phyloP scores from a whole-genome alignment of 371 early-diverging fungal genomes.

The Saksenaea vasiformis region DNA sequence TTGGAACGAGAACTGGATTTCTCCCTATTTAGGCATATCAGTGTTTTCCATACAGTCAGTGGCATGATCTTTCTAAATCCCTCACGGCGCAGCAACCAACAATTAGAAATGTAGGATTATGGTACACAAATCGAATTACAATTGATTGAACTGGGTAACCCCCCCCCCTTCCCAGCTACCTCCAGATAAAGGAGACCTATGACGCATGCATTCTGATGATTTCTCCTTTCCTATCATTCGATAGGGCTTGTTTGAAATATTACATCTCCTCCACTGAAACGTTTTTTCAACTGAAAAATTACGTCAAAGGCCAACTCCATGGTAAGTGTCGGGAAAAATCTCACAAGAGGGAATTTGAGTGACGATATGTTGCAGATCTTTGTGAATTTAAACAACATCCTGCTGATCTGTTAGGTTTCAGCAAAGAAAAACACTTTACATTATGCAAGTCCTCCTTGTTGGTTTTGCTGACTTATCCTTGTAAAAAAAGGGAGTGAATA shows the following conservation, averaged over 20 bases:
- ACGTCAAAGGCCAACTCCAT: not conserved
- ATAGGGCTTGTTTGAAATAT: not conserved
- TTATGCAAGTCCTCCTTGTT: too few relatives aligned
- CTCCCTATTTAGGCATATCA: not conserved
- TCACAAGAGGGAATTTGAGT: not conserved
- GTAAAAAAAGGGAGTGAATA: too few relatives aligned
- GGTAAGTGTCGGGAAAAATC: not conserved
- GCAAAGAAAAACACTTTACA: too few relatives aligned
- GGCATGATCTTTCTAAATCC: not conserved
- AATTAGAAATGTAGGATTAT: too few relatives aligned
- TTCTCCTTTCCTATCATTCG: not conserved
- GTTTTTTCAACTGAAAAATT: not conserved
- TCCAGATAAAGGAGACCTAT: too few relatives aligned
- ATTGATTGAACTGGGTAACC: too few relatives aligned
- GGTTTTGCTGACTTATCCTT: too few relatives aligned
- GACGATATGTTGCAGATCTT: not conserved
- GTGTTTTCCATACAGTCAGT: not conserved
- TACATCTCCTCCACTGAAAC: not conserved
- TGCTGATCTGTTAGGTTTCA: too few relatives aligned
- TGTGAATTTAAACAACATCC: not conserved
- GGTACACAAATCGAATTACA: too few relatives aligned
- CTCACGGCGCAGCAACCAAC: not conserved
- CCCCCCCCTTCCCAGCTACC: too few relatives aligned
- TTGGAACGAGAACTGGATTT: not conserved
- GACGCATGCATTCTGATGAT: not conserved